Evolutionary conservation across 1,139 yeast species (phyloP).

Genomic region (Suhomyces bokatorum): DNA sequence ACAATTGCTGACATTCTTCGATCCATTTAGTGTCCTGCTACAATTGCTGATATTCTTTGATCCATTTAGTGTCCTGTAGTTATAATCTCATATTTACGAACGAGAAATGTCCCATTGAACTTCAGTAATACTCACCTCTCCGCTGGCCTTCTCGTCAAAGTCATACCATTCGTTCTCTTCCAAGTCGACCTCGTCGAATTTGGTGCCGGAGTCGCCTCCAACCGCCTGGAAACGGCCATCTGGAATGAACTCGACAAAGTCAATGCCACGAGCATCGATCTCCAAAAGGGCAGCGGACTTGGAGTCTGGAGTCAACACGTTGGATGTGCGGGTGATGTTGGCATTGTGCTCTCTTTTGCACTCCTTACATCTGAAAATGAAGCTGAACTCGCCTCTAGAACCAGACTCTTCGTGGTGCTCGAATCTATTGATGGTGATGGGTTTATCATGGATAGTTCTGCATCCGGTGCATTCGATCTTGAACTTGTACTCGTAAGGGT

Average conservation of each 20-base stretch:
- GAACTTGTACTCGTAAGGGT: conserved; percentile 76
- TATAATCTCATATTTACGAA: neutral
- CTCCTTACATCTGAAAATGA: conserved; percentile 72
- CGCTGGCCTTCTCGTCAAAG: conserved; percentile 81
- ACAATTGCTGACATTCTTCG: no score
- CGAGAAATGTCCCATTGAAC: conserved; percentile 53
- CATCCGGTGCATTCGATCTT: conserved; percentile 76
- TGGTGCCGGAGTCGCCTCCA: conserved; percentile 53
- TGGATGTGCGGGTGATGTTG: conserved; percentile 36
- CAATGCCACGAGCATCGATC: conserved; percentile 86
- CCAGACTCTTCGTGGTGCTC: conserved; percentile 65
- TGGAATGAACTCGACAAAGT: conserved; percentile 66
- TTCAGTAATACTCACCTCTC: conserved; percentile 80
- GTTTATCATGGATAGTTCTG: conserved; percentile 73
- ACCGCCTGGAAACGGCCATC: conserved; percentile 65
- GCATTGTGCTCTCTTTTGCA: conserved; percentile 55
- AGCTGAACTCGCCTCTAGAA: conserved; percentile 81
- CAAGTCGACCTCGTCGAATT: conserved; percentile 66
- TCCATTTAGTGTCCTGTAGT: no score
- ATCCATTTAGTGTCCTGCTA: no score
- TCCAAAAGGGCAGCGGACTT: conserved; percentile 52
- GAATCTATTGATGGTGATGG: conserved; percentile 67
- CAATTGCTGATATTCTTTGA: no score
- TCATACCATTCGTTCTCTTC: conserved; percentile 92
- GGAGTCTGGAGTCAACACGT: conserved; percentile 28